A percentile compares a stretch with the other conserved stretches of the same genome.
phyloP scores from a whole-genome alignment of 306 rosid genomes.

The Prunus dulcis region DNA sequence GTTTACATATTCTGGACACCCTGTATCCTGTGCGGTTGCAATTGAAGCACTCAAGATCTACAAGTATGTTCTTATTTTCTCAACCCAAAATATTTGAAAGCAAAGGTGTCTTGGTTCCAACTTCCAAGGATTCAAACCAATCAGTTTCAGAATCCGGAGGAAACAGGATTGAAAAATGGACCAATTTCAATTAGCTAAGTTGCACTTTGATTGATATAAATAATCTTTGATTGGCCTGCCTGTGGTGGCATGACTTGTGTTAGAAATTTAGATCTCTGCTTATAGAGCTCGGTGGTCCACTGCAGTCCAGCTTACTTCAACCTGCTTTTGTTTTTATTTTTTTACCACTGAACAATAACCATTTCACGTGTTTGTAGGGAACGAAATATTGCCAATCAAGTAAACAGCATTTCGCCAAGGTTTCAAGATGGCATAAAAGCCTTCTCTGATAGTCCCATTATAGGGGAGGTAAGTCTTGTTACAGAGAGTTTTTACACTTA shows the following conservation, averaged over 20 bases:
- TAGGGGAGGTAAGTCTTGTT: slow-evolving; percentile 74
- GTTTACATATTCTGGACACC: slow-evolving; percentile 95
- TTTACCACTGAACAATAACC: background rate
- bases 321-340: background rate
- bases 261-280: background rate
- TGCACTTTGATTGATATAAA: background rate
- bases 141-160: background rate
- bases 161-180: background rate
- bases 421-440: slow-evolving; percentile 91
- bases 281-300: background rate
- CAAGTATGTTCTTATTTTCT: slow-evolving; percentile 51
- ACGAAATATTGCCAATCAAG: slow-evolving; percentile 60
- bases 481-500: slow-evolving; percentile 5
- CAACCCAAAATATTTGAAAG: background rate
- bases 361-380: slow-evolving; percentile 57
- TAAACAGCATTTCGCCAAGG: slow-evolving; percentile 55
- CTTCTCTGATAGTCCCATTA: slow-evolving; percentile 69
- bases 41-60: slow-evolving; percentile 87
- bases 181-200: too few species aligned
- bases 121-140: background rate
- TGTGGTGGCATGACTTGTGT: background rate
- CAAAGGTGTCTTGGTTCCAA: background rate
- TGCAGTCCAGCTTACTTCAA: background rate
- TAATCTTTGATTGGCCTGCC: background rate
- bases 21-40: slow-evolving; percentile 84